Conservation (phyloP, 1,284 basidiomycete species). For the Tranzscheliella williamsii region DNA sequence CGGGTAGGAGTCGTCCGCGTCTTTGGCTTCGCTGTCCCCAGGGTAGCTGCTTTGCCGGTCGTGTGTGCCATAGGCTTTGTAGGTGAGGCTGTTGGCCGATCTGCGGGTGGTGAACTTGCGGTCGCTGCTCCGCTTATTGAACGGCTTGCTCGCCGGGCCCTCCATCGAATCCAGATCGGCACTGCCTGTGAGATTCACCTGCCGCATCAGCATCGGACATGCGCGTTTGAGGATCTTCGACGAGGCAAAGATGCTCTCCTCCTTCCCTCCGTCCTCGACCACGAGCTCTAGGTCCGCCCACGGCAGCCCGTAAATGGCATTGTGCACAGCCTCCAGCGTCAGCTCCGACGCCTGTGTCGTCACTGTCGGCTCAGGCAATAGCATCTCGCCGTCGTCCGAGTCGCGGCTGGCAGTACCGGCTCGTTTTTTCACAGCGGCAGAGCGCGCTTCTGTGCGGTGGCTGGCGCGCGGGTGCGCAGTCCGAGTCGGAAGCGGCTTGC, state of each 20-base stretch:
- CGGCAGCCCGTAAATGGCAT: constrained; percentile 26
- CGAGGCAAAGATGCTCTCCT: constrained; percentile 25
- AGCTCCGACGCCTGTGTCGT: constrained; percentile 20
- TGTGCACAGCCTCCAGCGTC: constrained; percentile 30
- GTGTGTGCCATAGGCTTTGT: constrained; percentile 12
- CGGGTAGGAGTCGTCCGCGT: constrained; percentile 1
- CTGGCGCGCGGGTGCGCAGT: too few species aligned
- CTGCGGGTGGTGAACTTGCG: constrained; percentile 11
- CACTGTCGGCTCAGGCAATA: neutral
- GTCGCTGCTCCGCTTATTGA: too few species aligned
- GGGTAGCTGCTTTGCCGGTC: constrained; percentile 12
- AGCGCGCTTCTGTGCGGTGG: too few species aligned
- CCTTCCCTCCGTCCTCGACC: constrained; percentile 13
- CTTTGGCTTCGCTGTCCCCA: neutral
- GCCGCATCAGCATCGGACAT: constrained; percentile 19
- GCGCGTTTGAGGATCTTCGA: constrained; percentile 24
- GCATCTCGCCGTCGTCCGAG: too few species aligned
- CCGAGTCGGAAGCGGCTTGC: too few species aligned
- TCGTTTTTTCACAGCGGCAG: too few species aligned
- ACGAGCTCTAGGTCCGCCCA: constrained; percentile 33
- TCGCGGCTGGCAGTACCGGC: too few species aligned
- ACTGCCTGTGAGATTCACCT: constrained; percentile 19
- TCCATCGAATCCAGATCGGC: constrained; percentile 31
- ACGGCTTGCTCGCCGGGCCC: too few species aligned
- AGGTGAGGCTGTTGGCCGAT: constrained; percentile 17